These are phyloP conservation scores for Heimioporus sp. DNA, from an alignment of 768 basidiomycete genomes.

Conservation along the genomic window DNA sequence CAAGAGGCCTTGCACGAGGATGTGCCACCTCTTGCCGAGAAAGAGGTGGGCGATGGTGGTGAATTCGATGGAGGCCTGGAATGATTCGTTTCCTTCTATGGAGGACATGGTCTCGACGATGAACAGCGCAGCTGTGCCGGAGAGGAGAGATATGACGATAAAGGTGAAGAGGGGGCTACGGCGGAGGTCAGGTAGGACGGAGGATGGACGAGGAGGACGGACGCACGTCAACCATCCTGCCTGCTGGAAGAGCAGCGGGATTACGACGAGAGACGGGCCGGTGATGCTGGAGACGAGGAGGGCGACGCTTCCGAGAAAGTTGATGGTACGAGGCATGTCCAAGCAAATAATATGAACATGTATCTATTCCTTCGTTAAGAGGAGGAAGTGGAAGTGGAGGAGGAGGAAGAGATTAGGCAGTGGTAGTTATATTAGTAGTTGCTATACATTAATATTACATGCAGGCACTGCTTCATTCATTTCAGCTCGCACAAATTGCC, in stretches of 20 bases:
- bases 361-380: too few relatives aligned
- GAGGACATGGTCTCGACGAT: slow-evolving; percentile 24
- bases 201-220: not conserved
- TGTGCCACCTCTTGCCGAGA: slow-evolving; percentile 23
- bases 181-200: not conserved
- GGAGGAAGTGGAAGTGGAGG: too few relatives aligned
- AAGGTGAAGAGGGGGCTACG: slow-evolving; percentile 18
- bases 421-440: not conserved
- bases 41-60: slow-evolving; percentile 26
- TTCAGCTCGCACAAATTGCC: slow-evolving; percentile 45
- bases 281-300: slow-evolving; percentile 27
- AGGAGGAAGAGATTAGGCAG: not conserved
- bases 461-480: slow-evolving; percentile 9
- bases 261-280: slow-evolving; percentile 20
- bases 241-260: slow-evolving; percentile 23
- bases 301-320: slow-evolving; percentile 21
- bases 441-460: too few relatives aligned
- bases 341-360: too few relatives aligned
- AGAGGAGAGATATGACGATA: slow-evolving; percentile 14
- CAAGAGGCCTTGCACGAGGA: slow-evolving; percentile 17
- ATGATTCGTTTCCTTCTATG: slow-evolving; percentile 24
- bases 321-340: slow-evolving; percentile 22
- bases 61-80: slow-evolving; percentile 24
- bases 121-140: slow-evolving; percentile 18
- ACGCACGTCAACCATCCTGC: slow-evolving; percentile 27